Evolutionary conservation across 768 basidiomycete genomes (phyloP).

Genomic region (Kwoniella newhampshirensis): DNA sequence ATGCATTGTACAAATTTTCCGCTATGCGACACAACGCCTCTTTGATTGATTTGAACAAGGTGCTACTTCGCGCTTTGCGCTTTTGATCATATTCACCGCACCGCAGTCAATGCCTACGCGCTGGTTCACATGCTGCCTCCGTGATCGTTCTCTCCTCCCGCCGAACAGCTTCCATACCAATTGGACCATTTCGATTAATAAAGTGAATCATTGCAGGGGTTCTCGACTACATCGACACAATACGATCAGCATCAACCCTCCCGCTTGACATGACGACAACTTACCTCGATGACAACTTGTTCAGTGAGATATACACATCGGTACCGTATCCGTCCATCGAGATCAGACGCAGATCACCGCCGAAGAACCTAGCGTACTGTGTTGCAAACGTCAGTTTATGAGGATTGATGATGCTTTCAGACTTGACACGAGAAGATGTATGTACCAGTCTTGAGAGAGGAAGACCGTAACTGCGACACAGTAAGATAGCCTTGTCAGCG

Average conservation of each 20-base stretch:
- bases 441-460: conserved; percentile 85
- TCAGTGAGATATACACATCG: conserved; percentile 48
- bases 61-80: too few species aligned
- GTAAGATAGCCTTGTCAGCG: background rate
- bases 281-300: conserved; percentile 48
- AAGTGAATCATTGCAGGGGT: conserved; percentile 29
- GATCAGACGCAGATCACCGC: conserved; percentile 77
- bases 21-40: too few species aligned
- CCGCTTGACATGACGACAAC: background rate
- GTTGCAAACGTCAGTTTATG: conserved; percentile 8
- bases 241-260: background rate
- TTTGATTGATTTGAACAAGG: too few species aligned
- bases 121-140: too few species aligned
- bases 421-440: background rate
- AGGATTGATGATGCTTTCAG: background rate
- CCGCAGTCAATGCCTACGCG: too few species aligned
- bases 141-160: too few species aligned
- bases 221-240: conserved; percentile 15
- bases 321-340: conserved; percentile 82
- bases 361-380: conserved; percentile 92
- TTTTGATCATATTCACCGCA: too few species aligned
- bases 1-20: too few species aligned
- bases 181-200: background rate
- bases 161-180: too few species aligned
- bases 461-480: conserved; percentile 73